Conservation (phyloP, 1,139 yeast genomes). For the Lodderomyces oxycetoniae region DNA sequence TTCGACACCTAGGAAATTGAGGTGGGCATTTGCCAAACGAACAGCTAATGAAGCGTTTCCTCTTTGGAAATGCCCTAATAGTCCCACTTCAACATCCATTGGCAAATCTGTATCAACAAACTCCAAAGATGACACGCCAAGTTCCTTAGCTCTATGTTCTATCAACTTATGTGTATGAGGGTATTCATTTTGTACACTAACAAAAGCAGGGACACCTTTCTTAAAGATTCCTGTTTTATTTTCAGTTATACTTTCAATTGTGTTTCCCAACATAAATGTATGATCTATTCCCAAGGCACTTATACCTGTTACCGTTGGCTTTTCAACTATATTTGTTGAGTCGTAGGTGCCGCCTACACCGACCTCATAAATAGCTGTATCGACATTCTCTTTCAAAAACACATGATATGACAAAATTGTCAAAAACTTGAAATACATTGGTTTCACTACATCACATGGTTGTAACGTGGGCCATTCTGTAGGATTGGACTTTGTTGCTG, state of each 20-base stretch:
- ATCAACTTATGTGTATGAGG: conserved; percentile 52
- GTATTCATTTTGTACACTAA: conserved; percentile 50
- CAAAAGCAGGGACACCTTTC: conserved; percentile 59
- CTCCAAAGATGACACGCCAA: conserved; percentile 45
- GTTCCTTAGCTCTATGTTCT: conserved; percentile 61
- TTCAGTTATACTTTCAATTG: conserved; percentile 90
- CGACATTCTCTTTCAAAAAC: conserved; percentile 80
- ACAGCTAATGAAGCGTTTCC: conserved; percentile 87
- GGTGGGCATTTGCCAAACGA: conserved; percentile 62
- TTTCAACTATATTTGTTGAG: conserved; percentile 79
- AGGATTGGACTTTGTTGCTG: conserved; percentile 52
- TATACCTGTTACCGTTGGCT: conserved; percentile 84
- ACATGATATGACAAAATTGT: conserved; percentile 89
- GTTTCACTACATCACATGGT: conserved; percentile 59
- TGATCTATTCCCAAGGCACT: conserved; percentile 91
- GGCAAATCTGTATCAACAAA: conserved; percentile 41
- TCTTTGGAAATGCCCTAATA: conserved; percentile 81
- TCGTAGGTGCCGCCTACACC: conserved; percentile 98
- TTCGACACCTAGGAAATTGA: conserved; percentile 42
- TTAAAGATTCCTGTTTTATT: conserved; percentile 95
- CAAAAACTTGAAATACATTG: conserved; percentile 88
- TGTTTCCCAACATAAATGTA: conserved; percentile 79
- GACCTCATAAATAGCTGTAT: conserved; percentile 92
- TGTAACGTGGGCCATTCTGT: conserved; percentile 69
- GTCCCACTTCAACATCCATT: conserved; percentile 53